A percentile compares a stretch with the other conserved stretches of the same genome.
These are phyloP conservation scores for Salix caprea DNA, from an alignment of 345 rosid genomes.

Conservation along the genomic window DNA sequence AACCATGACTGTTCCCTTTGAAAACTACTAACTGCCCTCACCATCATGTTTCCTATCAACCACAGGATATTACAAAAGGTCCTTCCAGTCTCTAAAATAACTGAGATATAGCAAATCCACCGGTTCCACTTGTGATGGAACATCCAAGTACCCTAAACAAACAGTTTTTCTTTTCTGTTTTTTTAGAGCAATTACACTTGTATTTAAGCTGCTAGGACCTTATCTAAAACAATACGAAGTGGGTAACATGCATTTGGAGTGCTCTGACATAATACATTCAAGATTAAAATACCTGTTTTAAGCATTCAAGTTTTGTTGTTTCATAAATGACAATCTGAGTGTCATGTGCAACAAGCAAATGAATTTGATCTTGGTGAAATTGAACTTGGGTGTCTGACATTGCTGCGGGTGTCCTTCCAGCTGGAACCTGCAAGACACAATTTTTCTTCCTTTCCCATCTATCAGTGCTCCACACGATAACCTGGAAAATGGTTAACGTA, in stretches of 20 bases:
- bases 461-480: slow-evolving; percentile 65
- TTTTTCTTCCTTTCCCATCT: slow-evolving; percentile 71
- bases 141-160: background rate
- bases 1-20: background rate
- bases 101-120: background rate
- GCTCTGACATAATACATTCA: background rate
- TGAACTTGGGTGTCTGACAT: slow-evolving; percentile 59
- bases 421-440: slow-evolving; percentile 47
- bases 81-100: background rate
- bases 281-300: slow-evolving; percentile 48
- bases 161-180: background rate
- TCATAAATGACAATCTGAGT: slow-evolving; percentile 72
- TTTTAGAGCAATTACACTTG: background rate
- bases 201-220: background rate
- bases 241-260: background rate
- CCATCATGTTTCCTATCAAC: background rate
- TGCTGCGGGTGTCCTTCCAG: slow-evolving; percentile 50
- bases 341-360: slow-evolving; percentile 63
- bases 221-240: background rate
- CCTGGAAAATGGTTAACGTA: slow-evolving; percentile 26
- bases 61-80: background rate
- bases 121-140: background rate
- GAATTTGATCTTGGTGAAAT: slow-evolving; percentile 64
- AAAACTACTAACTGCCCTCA: background rate
- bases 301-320: slow-evolving; percentile 59